Evolutionary conservation across 2,329 filamentous ascomycete species (phyloP).

Genomic region (Colletotrichum spinosum): DNA sequence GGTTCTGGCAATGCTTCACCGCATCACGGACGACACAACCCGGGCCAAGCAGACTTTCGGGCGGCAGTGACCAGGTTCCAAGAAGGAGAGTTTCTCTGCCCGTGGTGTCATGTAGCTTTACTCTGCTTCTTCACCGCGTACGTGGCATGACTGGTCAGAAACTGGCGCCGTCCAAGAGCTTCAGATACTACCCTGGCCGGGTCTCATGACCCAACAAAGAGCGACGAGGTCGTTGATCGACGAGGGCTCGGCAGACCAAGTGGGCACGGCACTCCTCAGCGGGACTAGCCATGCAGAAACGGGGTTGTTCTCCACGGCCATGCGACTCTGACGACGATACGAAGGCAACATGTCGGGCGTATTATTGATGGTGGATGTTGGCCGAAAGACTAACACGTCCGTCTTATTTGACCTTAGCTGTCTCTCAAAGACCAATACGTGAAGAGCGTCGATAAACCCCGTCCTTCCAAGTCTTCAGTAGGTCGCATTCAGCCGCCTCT

Average conservation of each 20-base stretch:
- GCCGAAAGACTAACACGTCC: not conserved
- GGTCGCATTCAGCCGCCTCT: constrained; percentile 42
- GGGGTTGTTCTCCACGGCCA: constrained; percentile 7
- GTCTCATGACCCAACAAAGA: constrained; percentile 2
- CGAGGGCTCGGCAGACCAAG: constrained; percentile 6
- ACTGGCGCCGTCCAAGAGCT: not conserved
- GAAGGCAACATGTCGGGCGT: no score
- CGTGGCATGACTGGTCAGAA: no score
- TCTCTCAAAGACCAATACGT: not conserved
- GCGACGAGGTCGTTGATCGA: constrained; percentile 5
- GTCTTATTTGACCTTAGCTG: not conserved
- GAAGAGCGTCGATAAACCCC: not conserved
- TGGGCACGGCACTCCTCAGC: constrained; percentile 13
- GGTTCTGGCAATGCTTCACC: constrained; percentile 18
- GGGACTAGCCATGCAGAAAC: constrained; percentile 8
- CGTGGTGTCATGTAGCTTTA: constrained; percentile 1
- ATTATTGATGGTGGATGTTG: not conserved
- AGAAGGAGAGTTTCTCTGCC: not conserved
- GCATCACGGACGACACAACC: not conserved
- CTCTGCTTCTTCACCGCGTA: no score
- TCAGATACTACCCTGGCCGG: constrained; percentile 19
- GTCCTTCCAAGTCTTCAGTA: constrained; percentile 25
- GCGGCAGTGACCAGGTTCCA: no score
- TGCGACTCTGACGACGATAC: constrained; percentile 13
- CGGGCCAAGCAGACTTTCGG: no score